Evolutionary conservation across 2,329 filamentous ascomycete genomes (phyloP).

Genomic region (Neofusicoccum laricinum): DNA sequence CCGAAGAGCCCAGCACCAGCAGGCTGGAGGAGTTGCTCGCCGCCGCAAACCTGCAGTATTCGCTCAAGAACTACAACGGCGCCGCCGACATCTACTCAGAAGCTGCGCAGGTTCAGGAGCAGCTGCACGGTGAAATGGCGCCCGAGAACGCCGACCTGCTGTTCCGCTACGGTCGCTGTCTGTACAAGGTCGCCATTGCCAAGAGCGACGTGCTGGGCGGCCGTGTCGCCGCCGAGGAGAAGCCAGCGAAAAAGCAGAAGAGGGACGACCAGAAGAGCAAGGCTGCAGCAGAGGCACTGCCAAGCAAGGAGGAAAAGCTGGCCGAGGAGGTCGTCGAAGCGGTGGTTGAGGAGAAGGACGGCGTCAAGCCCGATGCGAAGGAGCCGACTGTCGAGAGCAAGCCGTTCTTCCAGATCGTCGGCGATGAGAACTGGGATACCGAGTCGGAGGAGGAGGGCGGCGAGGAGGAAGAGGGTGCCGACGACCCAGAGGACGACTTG

Average conservation of each 20-base stretch:
- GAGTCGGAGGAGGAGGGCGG: constrained; percentile 70
- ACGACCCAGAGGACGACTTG: constrained; percentile 60
- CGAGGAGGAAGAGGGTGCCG: constrained; percentile 42
- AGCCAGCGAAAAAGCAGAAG: constrained; percentile 44
- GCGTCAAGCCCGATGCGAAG: constrained; percentile 36
- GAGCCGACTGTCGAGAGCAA: constrained; percentile 57
- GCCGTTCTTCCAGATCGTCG: constrained; percentile 85
- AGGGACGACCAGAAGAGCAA: constrained; percentile 38
- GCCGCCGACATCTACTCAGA: constrained; percentile 82
- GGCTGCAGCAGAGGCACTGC: constrained; percentile 27
- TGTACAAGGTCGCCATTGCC: constrained; percentile 90
- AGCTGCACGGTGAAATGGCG: constrained; percentile 88
- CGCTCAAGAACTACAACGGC: constrained; percentile 81
- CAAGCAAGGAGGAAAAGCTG: constrained; percentile 37
- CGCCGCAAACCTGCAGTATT: constrained; percentile 80
- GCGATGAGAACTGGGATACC: constrained; percentile 84
- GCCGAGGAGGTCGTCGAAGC: constrained; percentile 41
- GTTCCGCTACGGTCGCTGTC: constrained; percentile 87
- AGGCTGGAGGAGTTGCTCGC: constrained; percentile 75
- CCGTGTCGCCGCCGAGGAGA: constrained; percentile 63
- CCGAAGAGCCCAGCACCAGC: constrained; percentile 48
- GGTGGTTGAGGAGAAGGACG: constrained; percentile 45
- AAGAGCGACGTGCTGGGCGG: constrained; percentile 94
- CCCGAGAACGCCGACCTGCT: constrained; percentile 90
- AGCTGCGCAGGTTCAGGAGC: constrained; percentile 79